Conservation (phyloP, 2,329 filamentous ascomycete genomes). For the Calonectria ilicicola region DNA sequence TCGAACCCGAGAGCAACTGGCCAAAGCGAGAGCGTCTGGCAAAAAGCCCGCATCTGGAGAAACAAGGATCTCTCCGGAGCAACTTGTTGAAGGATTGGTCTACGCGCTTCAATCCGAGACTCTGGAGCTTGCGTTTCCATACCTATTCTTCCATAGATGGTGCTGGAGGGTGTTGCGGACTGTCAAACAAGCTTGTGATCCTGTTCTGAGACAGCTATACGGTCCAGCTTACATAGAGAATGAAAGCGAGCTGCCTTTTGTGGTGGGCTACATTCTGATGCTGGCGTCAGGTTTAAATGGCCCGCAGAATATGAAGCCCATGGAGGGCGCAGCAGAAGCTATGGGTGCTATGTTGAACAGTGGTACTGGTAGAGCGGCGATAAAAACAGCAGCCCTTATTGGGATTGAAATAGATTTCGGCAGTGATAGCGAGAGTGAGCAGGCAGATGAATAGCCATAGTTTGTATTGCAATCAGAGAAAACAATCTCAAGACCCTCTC, state of each 20-base stretch:
- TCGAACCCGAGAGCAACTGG: background rate
- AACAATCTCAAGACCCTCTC: too few species aligned
- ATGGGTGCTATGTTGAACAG: too few species aligned
- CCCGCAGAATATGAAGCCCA: background rate
- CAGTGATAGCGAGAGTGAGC: too few species aligned
- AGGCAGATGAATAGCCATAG: too few species aligned
- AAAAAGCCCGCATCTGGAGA: background rate
- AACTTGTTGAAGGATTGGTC: constrained; percentile 48
- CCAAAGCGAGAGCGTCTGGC: background rate
- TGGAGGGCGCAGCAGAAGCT: too few species aligned
- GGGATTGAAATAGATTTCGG: too few species aligned
- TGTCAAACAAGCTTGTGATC: background rate
- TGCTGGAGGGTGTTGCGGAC: background rate
- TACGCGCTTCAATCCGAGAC: constrained; percentile 51
- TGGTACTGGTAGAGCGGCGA: too few species aligned
- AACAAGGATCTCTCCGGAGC: constrained; percentile 24
- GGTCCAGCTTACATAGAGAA: background rate
- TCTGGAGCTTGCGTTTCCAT: constrained; percentile 48
- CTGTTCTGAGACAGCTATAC: background rate
- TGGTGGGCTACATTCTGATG: background rate
- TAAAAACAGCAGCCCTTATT: too few species aligned
- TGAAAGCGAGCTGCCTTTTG: background rate
- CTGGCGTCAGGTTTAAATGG: background rate
- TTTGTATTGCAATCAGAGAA: too few species aligned
- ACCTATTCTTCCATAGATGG: background rate